Evolutionary conservation across 148 eudicot genomes (phyloP).

Genomic region (Nepenthes mirabilis): DNA sequence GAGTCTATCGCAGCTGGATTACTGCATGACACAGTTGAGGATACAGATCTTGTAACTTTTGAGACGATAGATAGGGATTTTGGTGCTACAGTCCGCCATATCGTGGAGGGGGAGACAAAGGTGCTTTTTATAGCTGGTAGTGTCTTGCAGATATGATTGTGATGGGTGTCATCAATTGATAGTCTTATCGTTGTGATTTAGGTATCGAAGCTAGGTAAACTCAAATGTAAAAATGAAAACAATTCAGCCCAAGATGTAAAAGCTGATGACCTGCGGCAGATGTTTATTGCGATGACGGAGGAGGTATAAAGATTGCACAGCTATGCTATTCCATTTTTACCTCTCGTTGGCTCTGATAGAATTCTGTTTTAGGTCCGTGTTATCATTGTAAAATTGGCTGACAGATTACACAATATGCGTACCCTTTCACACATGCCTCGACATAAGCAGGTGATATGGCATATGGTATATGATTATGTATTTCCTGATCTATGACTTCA

Average conservation of each 20-base stretch:
- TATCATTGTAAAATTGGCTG: slow-evolving; percentile 93
- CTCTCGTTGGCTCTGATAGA: slow-evolving; percentile 3
- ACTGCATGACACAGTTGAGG: slow-evolving; percentile 97
- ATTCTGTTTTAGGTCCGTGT: slow-evolving; percentile 76
- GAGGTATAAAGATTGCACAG: slow-evolving; percentile 34
- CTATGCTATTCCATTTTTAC: neutral
- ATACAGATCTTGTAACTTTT: slow-evolving; percentile 85
- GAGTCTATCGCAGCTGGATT: slow-evolving; percentile 98
- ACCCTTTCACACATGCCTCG: slow-evolving; percentile 96
- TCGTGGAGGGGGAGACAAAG: slow-evolving; percentile 99
- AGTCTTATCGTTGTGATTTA: slow-evolving; percentile 11
- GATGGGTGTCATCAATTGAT: neutral
- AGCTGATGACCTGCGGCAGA: slow-evolving; percentile 94
- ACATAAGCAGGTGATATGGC: slow-evolving; percentile 69
- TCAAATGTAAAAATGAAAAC: slow-evolving; percentile 63
- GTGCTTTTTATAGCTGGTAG: slow-evolving; percentile 16
- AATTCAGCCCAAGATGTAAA: slow-evolving; percentile 79
- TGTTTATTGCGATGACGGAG: slow-evolving; percentile 98
- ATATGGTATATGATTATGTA: too few species aligned
- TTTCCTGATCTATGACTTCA: slow-evolving; percentile 1
- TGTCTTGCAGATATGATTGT: slow-evolving; percentile 4
- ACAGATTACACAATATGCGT: slow-evolving; percentile 97
- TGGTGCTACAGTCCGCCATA: slow-evolving; percentile 79
- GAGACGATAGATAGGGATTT: slow-evolving; percentile 75
- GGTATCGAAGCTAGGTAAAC: slow-evolving; percentile 96